Evolutionary conservation across 169 alveolate species (phyloP), one percentile per base, ranked within the genome.

Genomic region (Theileria equi): DNA sequence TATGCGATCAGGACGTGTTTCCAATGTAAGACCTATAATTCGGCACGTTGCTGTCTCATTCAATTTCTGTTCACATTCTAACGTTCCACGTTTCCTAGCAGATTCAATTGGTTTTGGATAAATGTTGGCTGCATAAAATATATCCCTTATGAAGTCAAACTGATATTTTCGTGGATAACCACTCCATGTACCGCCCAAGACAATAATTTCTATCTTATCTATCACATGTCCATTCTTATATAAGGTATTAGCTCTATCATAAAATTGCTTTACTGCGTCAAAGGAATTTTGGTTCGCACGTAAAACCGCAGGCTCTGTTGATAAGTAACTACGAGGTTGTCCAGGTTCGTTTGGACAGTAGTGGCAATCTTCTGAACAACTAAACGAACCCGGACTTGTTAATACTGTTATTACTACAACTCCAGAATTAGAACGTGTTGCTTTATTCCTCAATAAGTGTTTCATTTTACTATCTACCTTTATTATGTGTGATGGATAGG

Each of bases 291-390:
- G 98, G 59, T 94, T 94, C 2, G 97, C 98, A 21, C 98, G 82
- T 53, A 92, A 84, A 32, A 94, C 96, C 1, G 98, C 98, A 5
- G 98, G 98, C 68, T 94, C 98, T 1, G 98, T 94, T n/a, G 96
- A 90, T 31, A 94, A 87, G 72, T 94, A 94, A 41, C 95, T 89
- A 23, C 97, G 84, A 13, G 98, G 98, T 67, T 94, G 98, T 10
- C 97, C 97, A 0, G 98, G 98, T 62, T 94, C 98, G 67, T 94
- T 90, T 3, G 98, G 98, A 45, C 98, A 92, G 83, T 92, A 94
- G 66, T 89, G 89, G 69, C 98, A 94, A 63, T 94, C 96, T 44
- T 92, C 82, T 31, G 95, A 90, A 64, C 98, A 94, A 47, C 96
- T 89, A 82, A 94, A 94, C 36, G 80, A 79, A 3, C 97, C 97